Evolutionary conservation across 2,329 filamentous ascomycete genomes (phyloP), one percentile per base, ranked within the genome.

Genomic region (Huntiella bhutanensis): DNA sequence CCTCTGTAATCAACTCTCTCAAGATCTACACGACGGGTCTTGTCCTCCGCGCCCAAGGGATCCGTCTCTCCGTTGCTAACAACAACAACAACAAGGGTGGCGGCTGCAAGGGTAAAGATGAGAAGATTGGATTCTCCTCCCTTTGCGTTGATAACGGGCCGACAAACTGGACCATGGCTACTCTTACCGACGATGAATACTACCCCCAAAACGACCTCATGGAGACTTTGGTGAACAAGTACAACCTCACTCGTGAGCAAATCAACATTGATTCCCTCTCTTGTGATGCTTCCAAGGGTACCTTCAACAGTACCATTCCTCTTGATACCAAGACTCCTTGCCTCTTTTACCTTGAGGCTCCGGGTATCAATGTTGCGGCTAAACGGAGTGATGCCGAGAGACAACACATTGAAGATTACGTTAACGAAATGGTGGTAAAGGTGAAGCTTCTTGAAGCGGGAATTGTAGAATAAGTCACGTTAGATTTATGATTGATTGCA

Each of bases 151-250:
- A 48, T 15, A 47, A 48, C 13, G 34, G 33, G 5, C 41, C 41
- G 19, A 17, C 13, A 2, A 36, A 46, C 35, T 46, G 22, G 41
- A 40, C 42, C 13, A 38, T 46, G 35, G 33, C 44, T 39, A 43
- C 44, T 4, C 39, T 51, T 32, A 32, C 47, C 28, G 45, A 49
- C 36, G 45, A 42, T 17, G 37, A 38, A 35, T 42, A 44, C 28
- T 16, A 47, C 35, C 43, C 36, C 5, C 49, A 46, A 12, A 33
- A 51, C 15, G 46, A 43, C 16, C 12, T 46, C 3, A 46, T 50
- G 36, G 32, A 51, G 11, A 41, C 41, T 4, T 43, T 52, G 17
- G 36, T 42, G 2, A 34, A 43, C 32, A 52, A 51, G 50, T 51
- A 52, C 34, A 36, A 35, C 10, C 28, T 51, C 11, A 49, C 46